These are phyloP conservation scores for grape (Vitis vinifera) DNA, from an alignment of 164 flowering plant genomes.

Conservation along the genomic window DNA sequence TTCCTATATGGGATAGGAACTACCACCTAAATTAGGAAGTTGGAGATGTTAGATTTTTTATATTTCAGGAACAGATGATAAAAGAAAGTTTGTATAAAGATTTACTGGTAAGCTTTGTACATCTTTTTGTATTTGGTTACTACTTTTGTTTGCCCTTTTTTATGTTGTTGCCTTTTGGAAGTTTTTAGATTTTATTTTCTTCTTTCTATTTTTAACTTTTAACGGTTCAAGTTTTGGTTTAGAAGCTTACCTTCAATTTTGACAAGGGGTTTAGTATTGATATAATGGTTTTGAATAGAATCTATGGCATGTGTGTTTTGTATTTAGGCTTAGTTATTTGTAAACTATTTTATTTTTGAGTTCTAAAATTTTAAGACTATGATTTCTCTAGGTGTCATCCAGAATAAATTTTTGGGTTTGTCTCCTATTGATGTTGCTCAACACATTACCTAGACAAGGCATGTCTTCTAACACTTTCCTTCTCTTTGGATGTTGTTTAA, in stretches of 20 bases:
- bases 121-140: too few species aligned
- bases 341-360: background rate
- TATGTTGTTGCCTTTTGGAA: too few species aligned
- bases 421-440: slow-evolving; percentile 86
- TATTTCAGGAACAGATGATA: slow-evolving; percentile 85
- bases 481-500: background rate
- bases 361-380: slow-evolving; percentile 7
- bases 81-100: slow-evolving; percentile 89
- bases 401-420: slow-evolving; percentile 90
- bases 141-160: too few species aligned
- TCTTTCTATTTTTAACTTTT: background rate
- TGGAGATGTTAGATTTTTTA: background rate
- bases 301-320: slow-evolving; percentile 77
- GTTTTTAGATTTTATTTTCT: background rate
- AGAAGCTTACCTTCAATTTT: too few species aligned
- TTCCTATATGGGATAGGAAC: too few species aligned
- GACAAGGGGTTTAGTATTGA: too few species aligned
- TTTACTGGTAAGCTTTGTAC: slow-evolving; percentile 54
- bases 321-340: slow-evolving; percentile 1
- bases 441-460: slow-evolving; percentile 89
- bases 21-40: too few species aligned
- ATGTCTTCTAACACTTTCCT: slow-evolving; percentile 9
- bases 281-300: slow-evolving; percentile 29
- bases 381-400: slow-evolving; percentile 68
- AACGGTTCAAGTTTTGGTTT: background rate